A percentile compares a stretch with the other conserved stretches of the same genome.
Conservation (phyloP, 495 filamentous ascomycete species). For the Aspergillus coremiiformis region DNA sequence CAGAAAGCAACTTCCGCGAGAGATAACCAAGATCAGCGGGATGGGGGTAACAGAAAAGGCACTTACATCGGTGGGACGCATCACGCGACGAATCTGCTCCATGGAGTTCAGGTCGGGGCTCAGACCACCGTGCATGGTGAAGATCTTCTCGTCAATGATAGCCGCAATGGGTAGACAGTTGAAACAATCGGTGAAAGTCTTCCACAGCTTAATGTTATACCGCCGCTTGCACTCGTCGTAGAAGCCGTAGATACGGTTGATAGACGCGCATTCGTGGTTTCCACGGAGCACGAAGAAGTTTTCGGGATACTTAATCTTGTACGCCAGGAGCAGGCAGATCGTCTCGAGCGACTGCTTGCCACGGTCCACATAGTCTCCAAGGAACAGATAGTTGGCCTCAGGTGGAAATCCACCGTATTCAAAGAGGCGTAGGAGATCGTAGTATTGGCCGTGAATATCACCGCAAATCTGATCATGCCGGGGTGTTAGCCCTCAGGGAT, state of each 20-base stretch:
- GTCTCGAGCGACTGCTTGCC: slow-evolving; percentile 99
- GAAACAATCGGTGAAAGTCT: slow-evolving; percentile 99
- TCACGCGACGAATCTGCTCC: slow-evolving; percentile 98
- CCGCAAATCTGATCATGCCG: slow-evolving; percentile 72
- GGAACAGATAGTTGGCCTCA: slow-evolving; percentile 98
- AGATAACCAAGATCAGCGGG: background rate
- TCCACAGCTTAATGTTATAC: slow-evolving; percentile 99
- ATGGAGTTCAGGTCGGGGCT: slow-evolving; percentile 98
- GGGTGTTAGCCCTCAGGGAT: background rate
- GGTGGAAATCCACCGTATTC: slow-evolving; percentile 98
- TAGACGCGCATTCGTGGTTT: slow-evolving; percentile 98
- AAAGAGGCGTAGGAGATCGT: slow-evolving; percentile 93
- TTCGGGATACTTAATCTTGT: slow-evolving; percentile 99
- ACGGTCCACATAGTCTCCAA: slow-evolving; percentile 97
- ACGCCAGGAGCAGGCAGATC: slow-evolving; percentile 94
- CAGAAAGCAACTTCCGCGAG: background rate
- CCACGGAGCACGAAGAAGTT: slow-evolving; percentile 99
- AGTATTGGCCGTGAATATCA: slow-evolving; percentile 99
- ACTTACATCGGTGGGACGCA: slow-evolving; percentile 97
- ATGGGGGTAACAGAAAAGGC: slow-evolving; percentile 7
- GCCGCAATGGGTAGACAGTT: slow-evolving; percentile 99
- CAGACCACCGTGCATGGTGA: slow-evolving; percentile 98
- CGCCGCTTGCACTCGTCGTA: slow-evolving; percentile 99
- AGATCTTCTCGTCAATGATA: slow-evolving; percentile 99
- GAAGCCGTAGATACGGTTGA: slow-evolving; percentile 99